Evolutionary conservation across 2,329 filamentous ascomycete genomes (phyloP), one percentile per base, ranked within the genome.

Genomic region (Pseudogymnoascus sp.): DNA sequence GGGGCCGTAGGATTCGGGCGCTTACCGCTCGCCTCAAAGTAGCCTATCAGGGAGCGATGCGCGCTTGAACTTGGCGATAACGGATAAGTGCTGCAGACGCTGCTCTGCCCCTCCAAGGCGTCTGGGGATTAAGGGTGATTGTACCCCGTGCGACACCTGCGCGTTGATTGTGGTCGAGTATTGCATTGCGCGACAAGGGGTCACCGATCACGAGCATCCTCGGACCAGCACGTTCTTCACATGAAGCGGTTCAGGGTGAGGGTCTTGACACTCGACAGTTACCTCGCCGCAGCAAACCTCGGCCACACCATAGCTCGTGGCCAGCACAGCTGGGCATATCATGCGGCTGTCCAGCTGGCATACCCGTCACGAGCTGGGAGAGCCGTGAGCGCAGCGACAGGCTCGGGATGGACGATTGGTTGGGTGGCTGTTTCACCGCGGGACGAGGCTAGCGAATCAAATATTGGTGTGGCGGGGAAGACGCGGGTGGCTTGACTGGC

Each of bases 271-370:
- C 50, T 16, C 28, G 6, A 56, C 3, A 19, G 28, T 35, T 56
- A 12, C 50, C 50, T 56, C 50, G 50, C 50, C 50, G 28, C 50
- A 56, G 50, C 50, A 56, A 6, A 56, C 50, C 50, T 56, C 50
- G 50, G 50, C 28, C 50, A 56, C 50, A 33, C 50, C 50, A 33
- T 12, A 56, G 35, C 50, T 35, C 28, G 50, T 56, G 50, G 50
- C 50, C 50, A 56, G 28, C 28, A 56, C 50, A 56, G 50, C 50
- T 56, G 50, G 28, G 16, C 16, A 56, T 56, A 56, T 35, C 50
- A 56, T 56, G 50, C 50, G 50, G 50, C 28, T 35, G 50, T 35
- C 50, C 50, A 56, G 50, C 50, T 56, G 50, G 28, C 50, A 33
- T 14, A 53, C n/a, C 26, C n/a, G 50, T 56, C 50, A 56, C 50